phyloP scores from a whole-genome alignment of 2,329 filamentous ascomycete genomes.

The Calonectria pseudoturangicola region DNA sequence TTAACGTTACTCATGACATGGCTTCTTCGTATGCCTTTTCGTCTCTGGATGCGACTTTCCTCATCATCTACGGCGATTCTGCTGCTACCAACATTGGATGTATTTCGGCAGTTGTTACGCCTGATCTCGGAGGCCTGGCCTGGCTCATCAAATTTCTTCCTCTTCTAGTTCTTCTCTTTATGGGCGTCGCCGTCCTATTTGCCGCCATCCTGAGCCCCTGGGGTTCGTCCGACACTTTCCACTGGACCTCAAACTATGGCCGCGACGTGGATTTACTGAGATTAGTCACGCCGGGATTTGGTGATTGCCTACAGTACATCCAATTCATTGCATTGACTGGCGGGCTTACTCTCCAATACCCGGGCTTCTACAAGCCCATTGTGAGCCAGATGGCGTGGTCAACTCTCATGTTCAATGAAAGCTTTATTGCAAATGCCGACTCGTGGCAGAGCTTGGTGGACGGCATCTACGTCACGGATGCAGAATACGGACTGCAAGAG shows the following conservation, averaged over 20 bases:
- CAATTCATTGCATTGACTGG: slow-evolving; percentile 94
- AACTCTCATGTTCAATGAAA: slow-evolving; percentile 92
- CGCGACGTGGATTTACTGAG: slow-evolving; percentile 93
- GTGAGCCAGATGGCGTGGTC: slow-evolving; percentile 94
- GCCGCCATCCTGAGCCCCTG: slow-evolving; percentile 94
- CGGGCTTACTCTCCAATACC: slow-evolving; percentile 90
- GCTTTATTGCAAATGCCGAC: slow-evolving; percentile 82
- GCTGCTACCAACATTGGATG: slow-evolving; percentile 82
- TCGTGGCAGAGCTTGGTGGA: slow-evolving; percentile 83
- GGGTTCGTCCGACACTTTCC: slow-evolving; percentile 92
- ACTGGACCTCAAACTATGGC: slow-evolving; percentile 98
- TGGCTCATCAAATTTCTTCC: slow-evolving; percentile 85
- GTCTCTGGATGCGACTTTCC: slow-evolving; percentile 84
- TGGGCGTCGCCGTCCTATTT: slow-evolving; percentile 87
- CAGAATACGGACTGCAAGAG: slow-evolving; percentile 85
- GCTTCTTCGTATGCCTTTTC: slow-evolving; percentile 90
- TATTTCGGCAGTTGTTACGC: slow-evolving; percentile 87
- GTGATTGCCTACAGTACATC: slow-evolving; percentile 96
- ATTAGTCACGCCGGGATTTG: slow-evolving; percentile 95
- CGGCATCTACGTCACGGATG: slow-evolving; percentile 89
- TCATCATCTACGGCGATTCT: slow-evolving; percentile 84
- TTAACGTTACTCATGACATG: slow-evolving; percentile 84
- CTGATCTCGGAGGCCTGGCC: slow-evolving; percentile 83
- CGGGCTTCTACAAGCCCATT: slow-evolving; percentile 94
- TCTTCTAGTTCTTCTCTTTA: slow-evolving; percentile 84